These are phyloP conservation scores for Amesomyces nigricolor DNA, from an alignment of 2,329 filamentous ascomycete species.

Conservation along the genomic window DNA sequence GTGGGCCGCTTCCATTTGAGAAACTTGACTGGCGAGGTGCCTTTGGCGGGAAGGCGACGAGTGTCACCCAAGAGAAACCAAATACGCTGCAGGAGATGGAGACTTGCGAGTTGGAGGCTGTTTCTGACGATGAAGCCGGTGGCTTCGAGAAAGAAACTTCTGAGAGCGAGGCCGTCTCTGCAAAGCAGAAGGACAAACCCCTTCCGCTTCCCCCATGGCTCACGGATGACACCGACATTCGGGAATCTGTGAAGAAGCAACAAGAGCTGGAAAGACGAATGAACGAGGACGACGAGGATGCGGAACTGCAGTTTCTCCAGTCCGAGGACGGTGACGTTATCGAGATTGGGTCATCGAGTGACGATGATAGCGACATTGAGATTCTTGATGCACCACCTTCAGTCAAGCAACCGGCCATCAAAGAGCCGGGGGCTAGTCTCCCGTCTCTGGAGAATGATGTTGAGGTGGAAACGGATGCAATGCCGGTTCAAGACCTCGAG, in stretches of 20 bases:
- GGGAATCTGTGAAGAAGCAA: constrained; percentile 56
- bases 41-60: constrained; percentile 38
- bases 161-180: constrained; percentile 24
- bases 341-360: constrained; percentile 58
- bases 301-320: constrained; percentile 43
- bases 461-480: background rate
- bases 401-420: constrained; percentile 19
- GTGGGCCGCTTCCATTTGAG: constrained; percentile 85
- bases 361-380: constrained; percentile 52
- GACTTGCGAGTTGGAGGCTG: constrained; percentile 26
- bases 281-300: constrained; percentile 57
- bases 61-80: constrained; percentile 29
- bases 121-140: constrained; percentile 50
- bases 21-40: constrained; percentile 67
- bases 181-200: constrained; percentile 38
- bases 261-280: constrained; percentile 52
- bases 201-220: constrained; percentile 75
- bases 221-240: constrained; percentile 57
- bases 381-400: constrained; percentile 46
- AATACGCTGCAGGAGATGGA: constrained; percentile 22
- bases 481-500: background rate
- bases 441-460: constrained; percentile 18
- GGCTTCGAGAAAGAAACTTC: constrained; percentile 55
- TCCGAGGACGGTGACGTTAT: constrained; percentile 48
- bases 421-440: constrained; percentile 14